These are phyloP conservation scores for Chlorencoelia australis DNA, from an alignment of 2,329 filamentous ascomycete genomes.

Conservation along the genomic window DNA sequence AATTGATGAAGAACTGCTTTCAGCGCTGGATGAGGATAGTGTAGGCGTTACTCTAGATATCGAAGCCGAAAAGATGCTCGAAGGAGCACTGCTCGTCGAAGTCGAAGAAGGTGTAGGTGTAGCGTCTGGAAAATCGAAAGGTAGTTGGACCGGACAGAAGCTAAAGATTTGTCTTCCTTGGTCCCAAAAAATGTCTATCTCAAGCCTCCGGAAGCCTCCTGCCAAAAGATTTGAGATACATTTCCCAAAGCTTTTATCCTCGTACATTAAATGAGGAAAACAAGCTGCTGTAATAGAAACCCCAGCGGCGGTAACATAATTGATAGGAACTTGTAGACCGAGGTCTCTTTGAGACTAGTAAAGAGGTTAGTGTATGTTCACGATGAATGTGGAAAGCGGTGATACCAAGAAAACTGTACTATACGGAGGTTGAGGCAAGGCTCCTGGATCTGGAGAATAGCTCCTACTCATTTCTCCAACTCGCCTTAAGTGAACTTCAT, in stretches of 20 bases:
- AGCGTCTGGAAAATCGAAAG: conserved; percentile 20
- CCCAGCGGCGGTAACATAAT: conserved; percentile 47
- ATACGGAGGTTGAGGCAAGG: conserved; percentile 27
- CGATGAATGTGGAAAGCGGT: too few species aligned
- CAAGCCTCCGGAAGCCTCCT: conserved; percentile 46
- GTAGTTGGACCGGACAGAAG: conserved; percentile 49
- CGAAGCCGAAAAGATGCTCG: background rate
- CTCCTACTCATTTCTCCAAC: conserved; percentile 30
- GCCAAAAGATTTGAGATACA: conserved; percentile 55
- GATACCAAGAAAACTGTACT: conserved; percentile 20
- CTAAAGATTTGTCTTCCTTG: conserved; percentile 41
- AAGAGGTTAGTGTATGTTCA: conserved; percentile 7
- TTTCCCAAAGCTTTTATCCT: conserved; percentile 37
- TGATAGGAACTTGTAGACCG: conserved; percentile 47
- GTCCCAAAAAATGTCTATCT: conserved; percentile 57
- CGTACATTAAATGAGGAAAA: conserved; percentile 44
- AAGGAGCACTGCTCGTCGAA: background rate
- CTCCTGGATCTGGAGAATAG: conserved; percentile 30
- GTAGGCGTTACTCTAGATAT: too few species aligned
- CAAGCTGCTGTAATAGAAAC: conserved; percentile 49
- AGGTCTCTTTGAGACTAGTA: conserved; percentile 50
- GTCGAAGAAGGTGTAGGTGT: conserved; percentile 8
- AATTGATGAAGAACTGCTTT: background rate
- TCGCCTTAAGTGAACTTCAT: background rate
- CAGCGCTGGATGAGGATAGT: too few species aligned